phyloP scores from a whole-genome alignment of 495 filamentous ascomycete species.

The Lophium mytilinum region DNA sequence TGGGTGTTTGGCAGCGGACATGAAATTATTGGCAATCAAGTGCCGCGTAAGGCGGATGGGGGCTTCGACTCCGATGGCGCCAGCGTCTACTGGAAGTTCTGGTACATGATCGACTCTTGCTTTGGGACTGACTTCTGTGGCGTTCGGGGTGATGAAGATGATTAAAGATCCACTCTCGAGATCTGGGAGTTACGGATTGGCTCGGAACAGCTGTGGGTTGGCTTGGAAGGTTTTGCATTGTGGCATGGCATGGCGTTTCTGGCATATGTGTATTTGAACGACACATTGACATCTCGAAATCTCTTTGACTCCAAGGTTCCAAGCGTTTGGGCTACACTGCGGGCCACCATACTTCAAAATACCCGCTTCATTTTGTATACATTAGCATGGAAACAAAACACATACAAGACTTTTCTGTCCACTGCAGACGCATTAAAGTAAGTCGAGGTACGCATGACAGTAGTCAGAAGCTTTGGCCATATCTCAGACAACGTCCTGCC shows the following conservation, averaged over 20 bases:
- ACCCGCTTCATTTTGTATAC: not conserved
- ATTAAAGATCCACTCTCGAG: not conserved
- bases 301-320: not conserved
- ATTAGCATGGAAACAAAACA: too few species aligned
- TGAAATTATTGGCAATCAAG: slow-evolving; percentile 70
- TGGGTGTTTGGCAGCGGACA: slow-evolving; percentile 40
- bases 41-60: slow-evolving; percentile 70
- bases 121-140: slow-evolving; percentile 36
- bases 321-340: not conserved
- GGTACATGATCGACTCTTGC: slow-evolving; percentile 28
- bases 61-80: slow-evolving; percentile 69
- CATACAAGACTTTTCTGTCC: too few species aligned
- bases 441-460: too few species aligned
- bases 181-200: not conserved
- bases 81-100: slow-evolving; percentile 63
- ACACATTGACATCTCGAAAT: not conserved
- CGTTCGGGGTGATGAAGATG: slow-evolving; percentile 32
- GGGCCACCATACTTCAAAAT: not conserved
- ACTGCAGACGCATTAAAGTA: too few species aligned
- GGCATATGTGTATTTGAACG: not conserved
- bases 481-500: too few species aligned
- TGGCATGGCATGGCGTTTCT: not conserved
- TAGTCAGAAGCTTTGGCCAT: too few species aligned
- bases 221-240: not conserved
- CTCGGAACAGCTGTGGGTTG: not conserved